Evolutionary conservation across 176 grass and related monocot genomes (phyloP), one percentile per base, ranked within the genome.

Genomic region (Ensete glaucum): DNA sequence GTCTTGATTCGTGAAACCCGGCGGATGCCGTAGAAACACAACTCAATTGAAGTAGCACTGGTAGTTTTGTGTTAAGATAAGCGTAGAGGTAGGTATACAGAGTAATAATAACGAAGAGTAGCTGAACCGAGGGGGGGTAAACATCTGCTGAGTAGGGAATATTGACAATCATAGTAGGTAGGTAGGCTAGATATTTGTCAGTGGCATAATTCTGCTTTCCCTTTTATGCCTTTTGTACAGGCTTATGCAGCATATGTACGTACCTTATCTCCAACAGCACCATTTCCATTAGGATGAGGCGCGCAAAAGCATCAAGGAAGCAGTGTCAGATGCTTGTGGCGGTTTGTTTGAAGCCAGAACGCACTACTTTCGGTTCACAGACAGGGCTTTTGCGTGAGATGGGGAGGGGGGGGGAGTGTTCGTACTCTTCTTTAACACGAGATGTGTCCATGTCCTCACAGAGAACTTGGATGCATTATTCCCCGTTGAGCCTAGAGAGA

Each of bases 161-260:
- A 76, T 78, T 78, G 58, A 51, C 62, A 73, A 71, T 58, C 63
- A 75, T 69, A 76, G 53, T 82, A 82, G 34, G 53, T 82, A 82
- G 34, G 43, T 82, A 79, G 26, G 60, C 75, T 51, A 77, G 53
- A 82, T 78, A 82, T 86, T 49, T 79, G 62, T 80, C 71, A 69
- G 64, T 82, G 76, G 51, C 71, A 75, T 87, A 87, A 83, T 83
- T 16, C 78, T 85, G 80, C 75, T 74, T 78, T 70, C 71, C 66
- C 67, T 77, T 26, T 77, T 26, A 74, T 82, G 66, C 67, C 68
- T 79, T 85, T 79, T 86, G 70, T 79, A 86, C 80, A 82, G 80
- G 85, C 73, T 8, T 8, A 59, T 78, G 85, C 68, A 78, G 80
- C 80, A 64, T 7, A 64, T 48, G n/a, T 26, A 27, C 1, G 43